These are phyloP conservation scores for Vaucheria bursata DNA, from an alignment of 352 stramenopile genomes.

Conservation along the genomic window DNA sequence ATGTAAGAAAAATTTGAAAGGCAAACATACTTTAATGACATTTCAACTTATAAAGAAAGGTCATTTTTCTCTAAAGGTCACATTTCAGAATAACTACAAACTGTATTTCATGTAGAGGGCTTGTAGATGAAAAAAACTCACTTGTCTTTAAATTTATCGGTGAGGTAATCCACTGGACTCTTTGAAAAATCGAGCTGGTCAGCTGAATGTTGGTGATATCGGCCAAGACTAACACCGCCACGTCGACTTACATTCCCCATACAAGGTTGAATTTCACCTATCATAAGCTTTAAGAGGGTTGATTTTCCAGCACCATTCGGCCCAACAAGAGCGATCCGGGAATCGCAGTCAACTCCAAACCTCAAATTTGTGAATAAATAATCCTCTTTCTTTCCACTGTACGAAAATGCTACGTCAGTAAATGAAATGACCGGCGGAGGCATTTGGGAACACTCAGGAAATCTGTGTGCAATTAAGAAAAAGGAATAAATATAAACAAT, in stretches of 20 bases:
- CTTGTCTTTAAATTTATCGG: slow-evolving; percentile 49
- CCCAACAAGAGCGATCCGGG: slow-evolving; percentile 84
- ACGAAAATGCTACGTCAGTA: slow-evolving; percentile 50
- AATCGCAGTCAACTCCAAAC: slow-evolving; percentile 93
- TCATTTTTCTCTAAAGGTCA: no score
- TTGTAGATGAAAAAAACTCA: background rate
- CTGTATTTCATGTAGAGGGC: no score
- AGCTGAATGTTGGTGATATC: slow-evolving; percentile 84
- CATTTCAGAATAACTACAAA: no score
- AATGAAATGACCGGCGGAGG: slow-evolving; percentile 51
- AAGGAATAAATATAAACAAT: no score
- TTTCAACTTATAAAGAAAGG: no score
- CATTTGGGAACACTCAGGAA: slow-evolving; percentile 37
- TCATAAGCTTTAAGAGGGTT: slow-evolving; percentile 96
- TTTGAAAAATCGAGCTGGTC: slow-evolving; percentile 90
- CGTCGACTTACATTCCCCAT: slow-evolving; percentile 33
- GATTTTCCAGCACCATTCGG: slow-evolving; percentile 88
- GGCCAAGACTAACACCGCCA: slow-evolving; percentile 31
- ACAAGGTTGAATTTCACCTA: slow-evolving; percentile 66
- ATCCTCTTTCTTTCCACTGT: slow-evolving; percentile 47
- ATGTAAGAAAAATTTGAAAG: no score
- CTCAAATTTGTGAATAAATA: slow-evolving; percentile 64
- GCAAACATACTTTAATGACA: no score
- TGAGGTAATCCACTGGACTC: slow-evolving; percentile 93
- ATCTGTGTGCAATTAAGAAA: background rate